Base-by-base conservation (phyloP, 192 early-diverging fungal genomes). In the Neocallimastix lanati region DNA sequence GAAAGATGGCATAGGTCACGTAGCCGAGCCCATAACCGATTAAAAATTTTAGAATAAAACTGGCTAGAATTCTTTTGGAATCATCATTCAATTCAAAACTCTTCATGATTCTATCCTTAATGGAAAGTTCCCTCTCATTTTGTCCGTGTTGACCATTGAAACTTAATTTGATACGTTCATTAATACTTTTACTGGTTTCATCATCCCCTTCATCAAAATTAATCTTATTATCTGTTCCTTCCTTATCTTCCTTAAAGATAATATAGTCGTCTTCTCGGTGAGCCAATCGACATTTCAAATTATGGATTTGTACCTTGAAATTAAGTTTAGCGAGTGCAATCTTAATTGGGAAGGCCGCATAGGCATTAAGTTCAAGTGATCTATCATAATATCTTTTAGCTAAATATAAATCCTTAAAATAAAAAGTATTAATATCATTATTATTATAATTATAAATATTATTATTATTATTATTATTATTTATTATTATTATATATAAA, bases 361-460 rank as follows among this genome's bases (percentile, higher is more conserved):
- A 87, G 21, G 88, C 90, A 82, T 96, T 96, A 36, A 89, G 90
- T 16, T 86, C 84, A 4, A 96, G 82, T 27, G 92, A 88, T 76
- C 83, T 82, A 85, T 99, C 97, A 82, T 98, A 99, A 84, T 89
- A 93, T 76, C 96, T 89, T 84, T 98, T 98, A 21, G 97, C 96
- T 80, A 98, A 83, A 82, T 95, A 92, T 80, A 90, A 96, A 84
- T 99, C 96, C 88, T 93, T 25, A 38, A 76, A 28, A 28, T 76
- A 15, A 29, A 76, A 29, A 21, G n/a, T n/a, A n/a, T n/a, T n/a
- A n/a, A n/a, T n/a, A n/a, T n/a, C n/a, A n/a, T n/a, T n/a, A n/a
- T n/a, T n/a, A n/a, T n/a, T 77, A 28, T 82, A 28, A n/a, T 30
- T 58, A 77, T 28, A 33, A 38, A 78, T 14, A 28, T 67, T 50